Conservation (phyloP, 2,329 filamentous ascomycete species). For the Curvularia sp. region DNA sequence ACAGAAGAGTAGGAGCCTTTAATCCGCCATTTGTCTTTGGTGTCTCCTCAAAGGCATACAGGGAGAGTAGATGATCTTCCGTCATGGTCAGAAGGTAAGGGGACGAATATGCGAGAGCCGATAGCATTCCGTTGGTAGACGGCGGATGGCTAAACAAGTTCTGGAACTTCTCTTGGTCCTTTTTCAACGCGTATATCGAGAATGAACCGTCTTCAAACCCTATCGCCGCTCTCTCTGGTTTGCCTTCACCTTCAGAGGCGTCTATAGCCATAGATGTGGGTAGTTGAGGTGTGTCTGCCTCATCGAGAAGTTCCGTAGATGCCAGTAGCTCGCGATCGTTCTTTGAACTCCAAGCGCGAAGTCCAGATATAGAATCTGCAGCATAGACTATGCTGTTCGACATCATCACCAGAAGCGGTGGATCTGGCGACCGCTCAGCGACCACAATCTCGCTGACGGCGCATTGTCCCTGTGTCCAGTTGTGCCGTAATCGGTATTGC, state of each 20-base stretch:
- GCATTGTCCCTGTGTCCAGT: constrained; percentile 86
- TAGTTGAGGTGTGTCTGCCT: constrained; percentile 28
- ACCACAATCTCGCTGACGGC: constrained; percentile 79
- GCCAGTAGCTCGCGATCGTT: constrained; percentile 65
- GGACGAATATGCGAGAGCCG: constrained; percentile 72
- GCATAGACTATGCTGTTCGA: constrained; percentile 79
- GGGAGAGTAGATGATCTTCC: constrained; percentile 72
- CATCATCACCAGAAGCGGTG: constrained; percentile 76
- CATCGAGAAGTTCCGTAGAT: constrained; percentile 40
- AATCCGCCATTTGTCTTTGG: constrained; percentile 26
- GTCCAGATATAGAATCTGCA: constrained; percentile 70
- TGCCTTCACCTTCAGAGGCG: constrained; percentile 35
- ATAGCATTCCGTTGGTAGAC: constrained; percentile 70
- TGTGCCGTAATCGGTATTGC: constrained; percentile 86
- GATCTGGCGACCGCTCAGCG: constrained; percentile 58
- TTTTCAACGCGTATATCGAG: constrained; percentile 69
- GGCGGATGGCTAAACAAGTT: constrained; percentile 65
- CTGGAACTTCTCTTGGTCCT: constrained; percentile 54
- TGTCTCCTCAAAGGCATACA: constrained; percentile 68
- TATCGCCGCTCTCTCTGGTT: constrained; percentile 44
- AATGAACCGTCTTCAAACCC: constrained; percentile 58
- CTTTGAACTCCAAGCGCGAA: constrained; percentile 80
- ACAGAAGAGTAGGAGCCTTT: constrained; percentile 66
- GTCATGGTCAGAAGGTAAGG: constrained; percentile 84
- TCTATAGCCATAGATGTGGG: constrained; percentile 74